A percentile compares a stretch with the other conserved stretches of the same genome.
These are phyloP conservation scores for Juncus inflexus DNA, from an alignment of 176 grass and related monocot species.

Conservation along the genomic window DNA sequence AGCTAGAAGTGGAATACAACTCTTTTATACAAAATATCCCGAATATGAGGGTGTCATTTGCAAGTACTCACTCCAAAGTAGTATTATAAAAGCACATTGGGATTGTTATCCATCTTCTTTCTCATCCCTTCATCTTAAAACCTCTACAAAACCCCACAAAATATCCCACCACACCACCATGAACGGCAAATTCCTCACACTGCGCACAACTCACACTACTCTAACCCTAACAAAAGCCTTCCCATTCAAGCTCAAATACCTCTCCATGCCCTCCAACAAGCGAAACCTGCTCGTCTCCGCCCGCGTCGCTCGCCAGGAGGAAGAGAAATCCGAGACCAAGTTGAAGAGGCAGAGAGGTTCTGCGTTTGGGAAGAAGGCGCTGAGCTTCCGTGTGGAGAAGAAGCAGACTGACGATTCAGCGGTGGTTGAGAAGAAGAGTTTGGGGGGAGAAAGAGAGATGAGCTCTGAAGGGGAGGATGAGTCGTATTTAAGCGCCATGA, in stretches of 20 bases:
- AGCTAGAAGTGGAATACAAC: too few species aligned
- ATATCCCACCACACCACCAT: conserved; percentile 14
- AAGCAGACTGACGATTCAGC: conserved; percentile 9
- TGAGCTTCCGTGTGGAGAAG: conserved; percentile 11
- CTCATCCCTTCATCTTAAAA: not conserved
- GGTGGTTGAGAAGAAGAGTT: conserved; percentile 8
- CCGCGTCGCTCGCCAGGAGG: conserved; percentile 33
- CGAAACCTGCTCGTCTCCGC: conserved; percentile 5
- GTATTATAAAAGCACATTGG: too few species aligned
- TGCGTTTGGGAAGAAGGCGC: conserved; percentile 26
- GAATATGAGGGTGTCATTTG: too few species aligned
- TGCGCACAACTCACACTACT: conserved; percentile 26
- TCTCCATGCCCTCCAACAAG: conserved; percentile 28
- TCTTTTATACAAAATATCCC: too few species aligned
- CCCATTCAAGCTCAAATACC: conserved; percentile 39
- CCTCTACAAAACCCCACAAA: conserved; percentile 19
- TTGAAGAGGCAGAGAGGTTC: conserved; percentile 27
- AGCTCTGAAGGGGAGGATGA: conserved; percentile 37
- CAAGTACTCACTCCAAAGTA: too few species aligned
- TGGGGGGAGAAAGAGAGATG: conserved; percentile 7
- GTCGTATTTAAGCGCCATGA: conserved; percentile 73
- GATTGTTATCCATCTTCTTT: too few species aligned
- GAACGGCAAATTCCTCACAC: not conserved
- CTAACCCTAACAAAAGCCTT: conserved; percentile 42
- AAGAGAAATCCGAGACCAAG: conserved; percentile 21